Evolutionary conservation across 176 grass and related monocot genomes (phyloP), one percentile per base, ranked within the genome.

Genomic region (Dactylis glomerata): DNA sequence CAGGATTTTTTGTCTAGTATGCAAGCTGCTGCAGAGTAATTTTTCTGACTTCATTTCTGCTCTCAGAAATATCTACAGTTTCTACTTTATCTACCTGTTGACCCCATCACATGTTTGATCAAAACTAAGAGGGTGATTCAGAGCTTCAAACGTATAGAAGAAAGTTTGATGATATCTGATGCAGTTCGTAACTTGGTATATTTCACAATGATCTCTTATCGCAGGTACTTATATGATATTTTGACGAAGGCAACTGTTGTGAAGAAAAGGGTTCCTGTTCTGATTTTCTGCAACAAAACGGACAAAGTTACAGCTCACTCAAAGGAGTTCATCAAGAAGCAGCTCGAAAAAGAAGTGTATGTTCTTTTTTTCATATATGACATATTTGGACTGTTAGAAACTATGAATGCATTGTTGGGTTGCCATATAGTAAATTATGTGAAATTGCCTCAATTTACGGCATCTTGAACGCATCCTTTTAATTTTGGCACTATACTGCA

Each of bases 221-320:
- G 1, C 82, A 95, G 96, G 91, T 98, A 95, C 56, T 80, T 98
- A 46, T 98, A 98, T 89, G 96, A 98, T 64, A 93, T 98, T 87
- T 54, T 98, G 72, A 95, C 92, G 10, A 98, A 98, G 88, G 84
- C 89, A 50, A 79, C 74, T 76, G 45, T 93, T 82, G 93, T 92
- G 77, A 98, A 93, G 86, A 93, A 89, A 83, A 93, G 42, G 88
- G 58, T 90, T 37, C 93, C 93, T 75, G 73, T 98, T 57, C 77
- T 98, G 80, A 92, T 98, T 87, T 80, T 98, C 58, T 98, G 93
- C 84, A 98, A 98, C 75, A 98, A 95, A 89, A 91, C 91, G 69
- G 91, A 98, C 88, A 98, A 95, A 87, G 93, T 98, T 90, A 98
- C 91, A 52, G 96, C 96, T 82, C 96, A 98, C 83, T 92, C 93